Percentiles rank a stretch among this genome's conserved stretches.
Evolutionary conservation across 768 basidiomycete genomes (phyloP).

Genomic region (Naganishia vishniacii): DNA sequence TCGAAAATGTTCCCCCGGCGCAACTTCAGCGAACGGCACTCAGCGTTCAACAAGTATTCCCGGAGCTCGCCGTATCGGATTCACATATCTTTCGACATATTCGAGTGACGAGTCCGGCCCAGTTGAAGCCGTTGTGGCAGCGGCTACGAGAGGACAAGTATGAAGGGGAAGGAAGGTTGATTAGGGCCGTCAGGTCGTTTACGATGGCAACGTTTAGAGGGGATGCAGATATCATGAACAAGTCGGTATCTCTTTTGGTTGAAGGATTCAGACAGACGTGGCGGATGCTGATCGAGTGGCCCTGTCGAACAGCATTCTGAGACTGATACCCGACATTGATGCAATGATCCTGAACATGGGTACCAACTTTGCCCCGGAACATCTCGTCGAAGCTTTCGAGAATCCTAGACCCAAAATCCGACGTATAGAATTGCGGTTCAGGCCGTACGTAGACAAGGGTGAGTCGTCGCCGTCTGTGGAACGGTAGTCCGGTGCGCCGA

Average conservation of each 20-base stretch:
- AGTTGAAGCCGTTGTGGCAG: constrained; percentile 58
- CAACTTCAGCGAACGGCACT: constrained; percentile 57
- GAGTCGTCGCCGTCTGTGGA: not conserved
- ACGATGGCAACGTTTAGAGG: constrained; percentile 57
- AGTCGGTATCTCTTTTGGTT: constrained; percentile 38
- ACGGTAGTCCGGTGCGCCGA: not conserved
- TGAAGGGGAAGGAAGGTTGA: not conserved
- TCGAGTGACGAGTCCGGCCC: constrained; percentile 53
- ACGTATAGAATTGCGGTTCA: constrained; percentile 65
- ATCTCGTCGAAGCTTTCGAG: constrained; percentile 65
- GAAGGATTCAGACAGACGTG: no score
- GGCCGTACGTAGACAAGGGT: constrained; percentile 67
- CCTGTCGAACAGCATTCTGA: constrained; percentile 51
- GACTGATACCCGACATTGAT: constrained; percentile 55
- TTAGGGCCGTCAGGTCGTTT: constrained; percentile 21
- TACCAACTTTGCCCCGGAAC: constrained; percentile 73
- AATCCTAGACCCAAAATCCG: constrained; percentile 54
- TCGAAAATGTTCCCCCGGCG: constrained; percentile 54
- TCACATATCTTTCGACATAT: constrained; percentile 61
- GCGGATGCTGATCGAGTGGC: not conserved
- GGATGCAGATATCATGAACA: constrained; percentile 69
- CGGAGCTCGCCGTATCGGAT: constrained; percentile 57
- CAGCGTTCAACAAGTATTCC: constrained; percentile 62
- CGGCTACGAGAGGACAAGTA: constrained; percentile 52
- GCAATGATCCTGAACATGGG: constrained; percentile 65